Evolutionary conservation across 208 protist species (phyloP).

Genomic region (Entamoeba moshkovskii): DNA sequence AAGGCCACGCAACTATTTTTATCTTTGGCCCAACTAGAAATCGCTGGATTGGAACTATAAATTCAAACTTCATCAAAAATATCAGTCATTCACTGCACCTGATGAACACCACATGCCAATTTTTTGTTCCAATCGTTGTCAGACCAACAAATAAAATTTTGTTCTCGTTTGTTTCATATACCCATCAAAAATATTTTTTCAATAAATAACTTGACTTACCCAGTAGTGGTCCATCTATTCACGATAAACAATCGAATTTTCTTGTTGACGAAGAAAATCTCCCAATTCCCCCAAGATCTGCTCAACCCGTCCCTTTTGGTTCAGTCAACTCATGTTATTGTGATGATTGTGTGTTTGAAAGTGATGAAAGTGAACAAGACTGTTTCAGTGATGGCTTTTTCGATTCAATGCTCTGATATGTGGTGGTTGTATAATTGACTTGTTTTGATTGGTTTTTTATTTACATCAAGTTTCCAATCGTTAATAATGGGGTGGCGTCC

Average conservation of each 20-base stretch:
- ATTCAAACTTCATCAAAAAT: too few relatives aligned
- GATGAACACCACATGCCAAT: neutral
- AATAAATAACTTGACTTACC: too few relatives aligned
- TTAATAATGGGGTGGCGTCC: too few relatives aligned
- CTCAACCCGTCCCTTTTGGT: neutral
- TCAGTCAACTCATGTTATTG: neutral
- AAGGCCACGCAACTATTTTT: too few relatives aligned
- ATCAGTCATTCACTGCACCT: neutral
- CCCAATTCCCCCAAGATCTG: neutral
- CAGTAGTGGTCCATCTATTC: too few relatives aligned
- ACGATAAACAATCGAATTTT: neutral
- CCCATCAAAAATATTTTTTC: too few relatives aligned
- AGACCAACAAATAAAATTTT: neutral
- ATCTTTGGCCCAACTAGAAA: too few relatives aligned
- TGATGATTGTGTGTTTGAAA: neutral
- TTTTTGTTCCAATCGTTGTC: neutral
- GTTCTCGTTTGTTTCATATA: neutral
- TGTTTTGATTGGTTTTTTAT: too few relatives aligned
- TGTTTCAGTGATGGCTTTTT: neutral
- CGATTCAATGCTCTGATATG: too few relatives aligned
- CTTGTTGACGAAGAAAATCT: neutral
- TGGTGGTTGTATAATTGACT: too few relatives aligned
- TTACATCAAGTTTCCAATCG: too few relatives aligned
- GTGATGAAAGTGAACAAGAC: neutral
- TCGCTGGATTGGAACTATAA: too few relatives aligned